Evolutionary conservation across 2,329 filamentous ascomycete genomes (phyloP), one percentile per base, ranked within the genome.

Genomic region (Aspergillus neotritici): DNA sequence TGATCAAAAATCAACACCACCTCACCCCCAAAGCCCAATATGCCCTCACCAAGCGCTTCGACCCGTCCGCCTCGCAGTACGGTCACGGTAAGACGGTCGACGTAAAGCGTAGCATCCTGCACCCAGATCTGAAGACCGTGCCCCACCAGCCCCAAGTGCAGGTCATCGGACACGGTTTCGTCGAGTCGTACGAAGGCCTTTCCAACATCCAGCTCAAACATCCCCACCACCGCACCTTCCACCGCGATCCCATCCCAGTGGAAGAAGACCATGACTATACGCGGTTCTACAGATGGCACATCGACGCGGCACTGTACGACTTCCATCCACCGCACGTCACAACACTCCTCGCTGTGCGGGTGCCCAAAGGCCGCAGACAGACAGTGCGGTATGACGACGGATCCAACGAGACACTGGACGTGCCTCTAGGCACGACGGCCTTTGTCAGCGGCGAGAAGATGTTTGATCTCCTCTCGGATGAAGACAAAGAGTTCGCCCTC

Each of bases 61-160:
- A 90, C 55, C 84, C 85, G 0, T 57, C 71, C 5, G 74, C 75
- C 1, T 73, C 74, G 11, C 76, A 75, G 11, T 90, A 90, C 63
- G 86, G 86, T 12, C 86, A 89, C 60, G 86, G 84, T 58, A 86
- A 84, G 66, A 86, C 83, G 0, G 71, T 87, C 37, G 84, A 87
- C 54, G 74, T 73, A 6, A 81, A 81, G 61, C 76, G 73, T 40
- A 73, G 68, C 43, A 80, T 90, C 55, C 74, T 90, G 13, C 84
- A 89, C 58, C 86, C 86, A 0, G 86, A 90, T 54, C 73, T 90
- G 13, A 88, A 89, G 69, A 89, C 86, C 0, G 79, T 90, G 33
- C 85, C 86, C 0, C 82, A 87, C 54, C 86, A 90, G 61, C 84
- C 86, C 0, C 84, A 90, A 61, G 83, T 87, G 1, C 86, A 90